A percentile compares a stretch with the other conserved stretches of the same genome.
Conservation (phyloP, 805 yeast species). For the Schwanniomyces occidentalis region DNA sequence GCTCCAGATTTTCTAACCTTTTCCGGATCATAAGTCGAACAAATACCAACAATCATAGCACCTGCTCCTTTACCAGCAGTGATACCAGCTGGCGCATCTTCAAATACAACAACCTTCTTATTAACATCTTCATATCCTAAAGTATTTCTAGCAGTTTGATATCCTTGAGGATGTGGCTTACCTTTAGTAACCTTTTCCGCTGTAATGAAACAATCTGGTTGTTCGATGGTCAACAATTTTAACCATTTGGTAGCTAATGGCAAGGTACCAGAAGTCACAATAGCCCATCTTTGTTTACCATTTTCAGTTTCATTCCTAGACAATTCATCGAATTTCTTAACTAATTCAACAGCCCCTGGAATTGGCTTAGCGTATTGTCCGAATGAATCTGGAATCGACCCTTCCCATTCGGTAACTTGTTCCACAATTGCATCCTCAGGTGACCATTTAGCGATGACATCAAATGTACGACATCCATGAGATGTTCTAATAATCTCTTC, state of each 20-base stretch:
- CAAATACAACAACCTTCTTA: constrained; percentile 64
- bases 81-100: constrained; percentile 89
- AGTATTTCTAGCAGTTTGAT: constrained; percentile 55
- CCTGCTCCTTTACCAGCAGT: constrained; percentile 83
- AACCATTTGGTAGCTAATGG: constrained; percentile 82
- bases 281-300: constrained; percentile 68
- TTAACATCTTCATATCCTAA: constrained; percentile 38
- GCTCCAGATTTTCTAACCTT: constrained; percentile 76
- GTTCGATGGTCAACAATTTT: constrained; percentile 53
- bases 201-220: constrained; percentile 77
- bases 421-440: constrained; percentile 71
- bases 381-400: constrained; percentile 66
- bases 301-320: constrained; percentile 45
- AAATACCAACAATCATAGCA: constrained; percentile 79
- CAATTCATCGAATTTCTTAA: constrained; percentile 49
- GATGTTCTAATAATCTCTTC: constrained; percentile 70
- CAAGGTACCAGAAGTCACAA: constrained; percentile 82
- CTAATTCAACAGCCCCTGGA: constrained; percentile 70
- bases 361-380: constrained; percentile 75
- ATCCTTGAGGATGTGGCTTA: constrained; percentile 87
- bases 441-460: constrained; percentile 70
- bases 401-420: constrained; percentile 67
- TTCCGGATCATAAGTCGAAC: constrained; percentile 73
- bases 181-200: constrained; percentile 79
- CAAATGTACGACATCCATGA: constrained; percentile 84